Evolutionary conservation across 495 filamentous ascomycete species (phyloP), one percentile per base, ranked within the genome.

Genomic region (Penicillium mononematosum): DNA sequence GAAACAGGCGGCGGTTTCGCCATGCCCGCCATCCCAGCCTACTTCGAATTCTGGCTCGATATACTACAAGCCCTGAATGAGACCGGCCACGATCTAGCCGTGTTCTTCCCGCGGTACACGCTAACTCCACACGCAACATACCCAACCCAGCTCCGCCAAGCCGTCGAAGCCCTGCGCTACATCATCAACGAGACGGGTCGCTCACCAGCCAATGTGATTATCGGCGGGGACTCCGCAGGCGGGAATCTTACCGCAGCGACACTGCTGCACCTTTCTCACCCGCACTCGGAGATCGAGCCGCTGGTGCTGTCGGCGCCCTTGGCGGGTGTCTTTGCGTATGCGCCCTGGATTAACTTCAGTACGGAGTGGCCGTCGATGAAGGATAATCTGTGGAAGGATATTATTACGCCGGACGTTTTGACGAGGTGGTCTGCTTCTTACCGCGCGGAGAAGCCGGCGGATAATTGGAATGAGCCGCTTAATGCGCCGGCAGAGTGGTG

Each of bases 211-310:
- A 67, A 78, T 53, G 70, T 89, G 29, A 58, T 80, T 44, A 48
- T 89, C 0, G 81, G 70, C 25, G 86, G 86, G 11, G 85, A 89
- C 66, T 86, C 84, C 2, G 86, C 86, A 0, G 85, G 86, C 53
- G 86, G 72, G 2, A 87, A 88, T 59, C 70, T 89, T 5, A 70
- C 75, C 22, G 58, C 83, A 14, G 70, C 76, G 5, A 61, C 85
- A 0, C 71, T 88, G 10, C 72, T 80, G 7, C 86, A 89, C 57
- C 68, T 87, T 3, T 69, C 81, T 0, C 84, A 88, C 58, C 84
- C 85, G 2, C 83, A 86, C 58, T 77, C 81, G 0, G 70, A 73
- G 8, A 75, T 79, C 52, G 71, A 77, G 11, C 60, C 67, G 0
- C 39, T 78, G 27, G 31, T 50, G 1, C 53, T 79, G 0, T 50